Conservation (phyloP, 2,329 filamentous ascomycete genomes). For the Stachybotrys echinatus region DNA sequence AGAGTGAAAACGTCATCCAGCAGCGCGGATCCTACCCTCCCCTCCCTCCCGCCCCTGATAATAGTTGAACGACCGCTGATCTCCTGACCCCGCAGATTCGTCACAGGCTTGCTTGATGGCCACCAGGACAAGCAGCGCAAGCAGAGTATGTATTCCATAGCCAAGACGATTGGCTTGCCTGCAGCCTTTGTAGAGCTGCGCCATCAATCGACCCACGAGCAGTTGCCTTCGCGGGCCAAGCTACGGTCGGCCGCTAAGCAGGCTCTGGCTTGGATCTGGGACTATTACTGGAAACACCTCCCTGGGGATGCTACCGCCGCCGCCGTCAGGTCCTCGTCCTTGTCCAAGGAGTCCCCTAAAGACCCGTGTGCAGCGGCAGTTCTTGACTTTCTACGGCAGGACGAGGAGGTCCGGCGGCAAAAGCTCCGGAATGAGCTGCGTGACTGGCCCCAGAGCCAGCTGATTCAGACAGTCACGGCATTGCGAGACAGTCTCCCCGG, state of each 20-base stretch:
- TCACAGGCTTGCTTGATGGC: conserved; percentile 73
- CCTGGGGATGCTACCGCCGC: conserved; percentile 14
- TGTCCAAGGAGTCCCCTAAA: not conserved
- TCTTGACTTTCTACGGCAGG: conserved; percentile 30
- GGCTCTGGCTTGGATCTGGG: conserved; percentile 81
- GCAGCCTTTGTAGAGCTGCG: conserved; percentile 82
- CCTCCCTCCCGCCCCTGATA: too few species aligned
- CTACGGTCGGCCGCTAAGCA: conserved; percentile 64
- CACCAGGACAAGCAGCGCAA: conserved; percentile 63
- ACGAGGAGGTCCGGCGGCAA: conserved; percentile 18
- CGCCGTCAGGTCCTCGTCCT: not conserved
- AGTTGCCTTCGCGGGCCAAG: conserved; percentile 70
- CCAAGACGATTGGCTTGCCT: conserved; percentile 63
- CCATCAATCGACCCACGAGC: conserved; percentile 87
- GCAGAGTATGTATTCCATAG: conserved; percentile 68
- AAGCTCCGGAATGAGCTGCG: conserved; percentile 22
- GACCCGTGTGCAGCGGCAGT: conserved; percentile 29
- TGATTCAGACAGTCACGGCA: conserved; percentile 32
- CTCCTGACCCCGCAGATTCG: conserved; percentile 50
- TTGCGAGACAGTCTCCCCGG: conserved; percentile 34
- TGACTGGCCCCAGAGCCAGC: conserved; percentile 27
- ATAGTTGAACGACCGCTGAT: not conserved
- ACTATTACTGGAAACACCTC: conserved; percentile 72
- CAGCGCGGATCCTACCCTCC: too few species aligned
- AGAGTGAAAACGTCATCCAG: too few species aligned